Conservation (phyloP, 2,329 filamentous ascomycete genomes). For the Drechmeria coniospora region DNA sequence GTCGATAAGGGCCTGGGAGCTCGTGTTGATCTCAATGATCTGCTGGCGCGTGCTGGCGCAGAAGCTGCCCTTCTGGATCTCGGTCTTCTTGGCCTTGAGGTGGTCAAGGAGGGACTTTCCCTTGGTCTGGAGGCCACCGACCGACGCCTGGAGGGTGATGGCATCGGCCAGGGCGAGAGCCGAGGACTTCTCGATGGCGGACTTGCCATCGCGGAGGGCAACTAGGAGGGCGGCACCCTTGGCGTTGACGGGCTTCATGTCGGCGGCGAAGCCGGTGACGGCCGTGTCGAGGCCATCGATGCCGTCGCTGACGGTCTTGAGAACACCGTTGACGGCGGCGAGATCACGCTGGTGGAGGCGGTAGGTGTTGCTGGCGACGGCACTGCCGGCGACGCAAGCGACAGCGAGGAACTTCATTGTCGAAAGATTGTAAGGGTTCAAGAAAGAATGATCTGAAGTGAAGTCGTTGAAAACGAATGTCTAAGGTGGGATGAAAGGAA, state of each 20-base stretch:
- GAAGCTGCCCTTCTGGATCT: conserved; percentile 11
- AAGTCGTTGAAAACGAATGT: too few species aligned
- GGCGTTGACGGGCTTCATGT: conserved; percentile 6
- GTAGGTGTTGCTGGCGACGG: conserved; percentile 1
- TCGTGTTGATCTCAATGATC: conserved; percentile 9
- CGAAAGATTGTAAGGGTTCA: neutral
- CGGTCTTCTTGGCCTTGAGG: conserved; percentile 12
- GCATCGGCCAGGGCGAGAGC: conserved; percentile 5
- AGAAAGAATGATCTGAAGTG: neutral
- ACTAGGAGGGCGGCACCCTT: conserved; percentile 8
- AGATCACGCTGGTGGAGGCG: conserved; percentile 4
- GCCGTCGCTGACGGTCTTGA: conserved; percentile 2
- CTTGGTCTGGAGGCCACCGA: conserved; percentile 10
- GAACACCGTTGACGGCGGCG: conserved; percentile 2
- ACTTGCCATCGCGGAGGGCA: conserved; percentile 7
- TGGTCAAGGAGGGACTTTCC: conserved; percentile 10
- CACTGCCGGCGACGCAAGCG: conserved; percentile 2
- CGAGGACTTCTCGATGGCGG: conserved; percentile 3
- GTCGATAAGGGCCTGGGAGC: conserved; percentile 12
- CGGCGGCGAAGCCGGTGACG: conserved; percentile 9
- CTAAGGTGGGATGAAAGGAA: neutral
- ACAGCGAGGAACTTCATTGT: conserved; percentile 6
- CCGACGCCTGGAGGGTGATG: conserved; percentile 5
- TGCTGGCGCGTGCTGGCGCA: conserved; percentile 12
- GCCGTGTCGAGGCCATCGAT: conserved; percentile 9